Conservation (phyloP, 2,329 filamentous ascomycete genomes). For the Ascochyta koolunga region DNA sequence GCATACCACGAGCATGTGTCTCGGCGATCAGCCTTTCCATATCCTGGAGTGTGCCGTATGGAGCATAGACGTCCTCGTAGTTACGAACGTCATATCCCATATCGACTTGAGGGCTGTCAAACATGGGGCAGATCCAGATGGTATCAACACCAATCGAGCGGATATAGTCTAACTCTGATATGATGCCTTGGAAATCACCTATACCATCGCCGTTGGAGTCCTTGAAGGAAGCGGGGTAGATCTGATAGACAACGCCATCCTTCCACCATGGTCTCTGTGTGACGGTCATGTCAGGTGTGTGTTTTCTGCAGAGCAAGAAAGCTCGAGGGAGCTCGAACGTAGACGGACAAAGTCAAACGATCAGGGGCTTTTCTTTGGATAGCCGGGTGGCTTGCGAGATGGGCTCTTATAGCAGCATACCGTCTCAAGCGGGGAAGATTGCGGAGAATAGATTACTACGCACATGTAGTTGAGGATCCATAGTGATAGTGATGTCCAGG, state of each 20-base stretch:
- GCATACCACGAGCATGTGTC: conserved; percentile 46
- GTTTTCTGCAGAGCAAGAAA: not conserved
- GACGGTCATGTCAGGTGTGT: conserved; percentile 36
- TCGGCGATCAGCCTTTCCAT: conserved; percentile 47
- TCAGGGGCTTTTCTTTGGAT: conserved; percentile 9
- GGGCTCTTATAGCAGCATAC: conserved; percentile 9
- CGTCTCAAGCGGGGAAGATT: not conserved
- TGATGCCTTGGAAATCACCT: conserved; percentile 65
- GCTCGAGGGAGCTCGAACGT: conserved; percentile 3
- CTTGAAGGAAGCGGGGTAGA: conserved; percentile 67
- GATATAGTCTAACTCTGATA: conserved; percentile 62
- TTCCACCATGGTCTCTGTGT: conserved; percentile 62
- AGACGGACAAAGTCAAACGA: conserved; percentile 17
- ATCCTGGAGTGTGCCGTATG: conserved; percentile 49
- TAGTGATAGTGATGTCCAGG: conserved; percentile 18
- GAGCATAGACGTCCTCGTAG: conserved; percentile 49
- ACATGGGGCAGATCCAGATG: conserved; percentile 50
- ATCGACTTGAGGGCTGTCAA: conserved; percentile 55
- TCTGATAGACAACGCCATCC: conserved; percentile 65
- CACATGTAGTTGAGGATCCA: conserved; percentile 15
- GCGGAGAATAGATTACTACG: conserved; percentile 5
- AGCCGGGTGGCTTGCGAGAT: conserved; percentile 12
- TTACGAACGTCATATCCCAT: conserved; percentile 51
- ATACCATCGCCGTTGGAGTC: conserved; percentile 63
- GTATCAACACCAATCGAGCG: conserved; percentile 53